Conservation (phyloP, 305 asterid genomes). For the Withania somnifera region DNA sequence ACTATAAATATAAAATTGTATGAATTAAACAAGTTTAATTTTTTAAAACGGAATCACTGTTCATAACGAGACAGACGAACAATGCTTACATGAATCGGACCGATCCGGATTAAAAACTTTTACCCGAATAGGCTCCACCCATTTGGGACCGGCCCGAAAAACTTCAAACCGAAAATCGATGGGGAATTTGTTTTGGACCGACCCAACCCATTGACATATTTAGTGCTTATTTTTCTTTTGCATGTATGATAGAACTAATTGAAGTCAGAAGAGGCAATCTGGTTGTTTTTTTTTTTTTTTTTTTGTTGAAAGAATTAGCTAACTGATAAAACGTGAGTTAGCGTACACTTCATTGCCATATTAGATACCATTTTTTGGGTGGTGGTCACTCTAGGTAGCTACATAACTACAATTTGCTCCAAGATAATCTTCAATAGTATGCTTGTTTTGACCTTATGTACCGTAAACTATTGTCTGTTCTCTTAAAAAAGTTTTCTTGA, state of each 20-base stretch:
- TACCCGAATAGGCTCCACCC: too few relatives aligned
- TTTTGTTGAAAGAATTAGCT: neutral
- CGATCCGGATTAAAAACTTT: too few relatives aligned
- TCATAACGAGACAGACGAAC: too few relatives aligned
- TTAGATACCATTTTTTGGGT: constrained; percentile 11
- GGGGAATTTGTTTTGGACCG: too few relatives aligned
- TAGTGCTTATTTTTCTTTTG: neutral
- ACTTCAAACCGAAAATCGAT: too few relatives aligned
- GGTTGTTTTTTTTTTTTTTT: neutral
- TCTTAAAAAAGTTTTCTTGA: neutral
- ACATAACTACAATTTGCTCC: neutral
- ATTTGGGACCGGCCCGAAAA: too few relatives aligned
- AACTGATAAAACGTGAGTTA: neutral
- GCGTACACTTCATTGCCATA: neutral
- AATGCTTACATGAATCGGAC: too few relatives aligned
- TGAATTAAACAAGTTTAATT: too few relatives aligned
- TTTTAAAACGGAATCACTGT: too few relatives aligned
- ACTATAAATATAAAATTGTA: too few relatives aligned
- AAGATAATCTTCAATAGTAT: constrained; percentile 9
- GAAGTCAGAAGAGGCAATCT: constrained; percentile 6
- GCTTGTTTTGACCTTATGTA: constrained; percentile 14
- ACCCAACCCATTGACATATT: too few relatives aligned
- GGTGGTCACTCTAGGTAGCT: constrained; percentile 14
- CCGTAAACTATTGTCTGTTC: neutral
- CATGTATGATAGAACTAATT: neutral